A percentile compares a stretch with the other conserved stretches of the same genome.
Evolutionary conservation across 208 protist species (phyloP).

Genomic region (Crithidia sp.): DNA sequence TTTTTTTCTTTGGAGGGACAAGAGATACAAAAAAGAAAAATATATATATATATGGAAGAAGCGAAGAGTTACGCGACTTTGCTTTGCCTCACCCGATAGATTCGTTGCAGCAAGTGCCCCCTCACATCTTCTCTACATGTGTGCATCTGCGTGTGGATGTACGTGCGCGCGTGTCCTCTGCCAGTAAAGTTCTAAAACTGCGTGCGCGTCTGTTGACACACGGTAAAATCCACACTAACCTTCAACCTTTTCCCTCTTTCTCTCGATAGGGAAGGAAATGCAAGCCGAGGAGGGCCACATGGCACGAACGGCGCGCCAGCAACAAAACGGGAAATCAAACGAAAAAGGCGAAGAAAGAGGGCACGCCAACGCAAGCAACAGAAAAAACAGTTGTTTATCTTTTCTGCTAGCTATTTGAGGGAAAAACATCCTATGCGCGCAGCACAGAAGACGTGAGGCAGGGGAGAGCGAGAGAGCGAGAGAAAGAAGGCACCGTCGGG

Average conservation of each 20-base stretch:
- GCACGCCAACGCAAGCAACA: background rate
- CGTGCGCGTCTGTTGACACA: background rate
- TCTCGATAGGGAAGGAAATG: too few relatives aligned
- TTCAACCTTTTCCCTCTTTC: too few relatives aligned
- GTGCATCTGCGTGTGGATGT: background rate
- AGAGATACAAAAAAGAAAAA: conserved; percentile 1
- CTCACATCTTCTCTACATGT: too few relatives aligned
- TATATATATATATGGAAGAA: background rate
- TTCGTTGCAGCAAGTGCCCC: too few relatives aligned
- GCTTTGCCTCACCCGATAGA: too few relatives aligned
- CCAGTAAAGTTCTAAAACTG: too few relatives aligned
- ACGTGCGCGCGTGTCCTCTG: background rate
- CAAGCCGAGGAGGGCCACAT: too few relatives aligned
- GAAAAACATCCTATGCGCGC: background rate
- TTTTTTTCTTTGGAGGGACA: background rate
- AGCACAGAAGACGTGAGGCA: background rate
- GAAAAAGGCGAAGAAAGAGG: conserved; percentile 3
- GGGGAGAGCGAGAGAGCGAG: too few relatives aligned
- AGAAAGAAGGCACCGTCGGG: too few relatives aligned
- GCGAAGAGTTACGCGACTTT: too few relatives aligned
- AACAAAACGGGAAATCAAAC: background rate
- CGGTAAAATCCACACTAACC: background rate
- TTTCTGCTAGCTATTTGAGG: background rate
- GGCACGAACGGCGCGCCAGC: too few relatives aligned
- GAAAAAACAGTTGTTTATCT: background rate